Evolutionary conservation across 73 alveolate genomes (phyloP), one percentile per base, ranked within the genome.

Genomic region (Symbiodinium natans): DNA sequence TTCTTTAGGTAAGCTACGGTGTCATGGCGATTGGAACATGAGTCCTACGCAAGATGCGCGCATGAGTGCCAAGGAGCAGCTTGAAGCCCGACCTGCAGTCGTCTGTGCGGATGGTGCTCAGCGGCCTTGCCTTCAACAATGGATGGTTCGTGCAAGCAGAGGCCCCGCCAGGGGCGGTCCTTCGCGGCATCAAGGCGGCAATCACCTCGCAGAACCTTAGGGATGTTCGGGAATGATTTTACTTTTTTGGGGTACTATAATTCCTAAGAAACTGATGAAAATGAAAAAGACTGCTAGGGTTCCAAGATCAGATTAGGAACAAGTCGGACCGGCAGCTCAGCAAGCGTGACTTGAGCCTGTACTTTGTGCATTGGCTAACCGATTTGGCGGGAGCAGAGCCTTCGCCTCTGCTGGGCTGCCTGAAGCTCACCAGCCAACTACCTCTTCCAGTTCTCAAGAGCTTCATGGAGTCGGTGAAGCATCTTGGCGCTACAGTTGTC

Each of bases 121-220:
- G 95, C 33, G 95, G 95, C 15, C 43, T 88, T 85, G 95, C 95
- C 86, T 88, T 88, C 98, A 73, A 92, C 46, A 92, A 92, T 33
- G 98, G 98, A 31, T 92, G 98, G 98, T 92, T 92, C n/a, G 98
- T 92, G 8, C 98, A 92, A 27, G 98, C 98, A 33, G 98, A 92
- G 84, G 98, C 98, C 31, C 95, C 95, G 27, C 95, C 95, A 59
- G 94, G 95, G 59, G 95, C 95, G 8, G 95, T 88, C 40, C 71
- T 88, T 48, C 95, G 71, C 3, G 95, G 95, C 46, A 88, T 88
- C 46, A 88, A 88, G 86, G 95, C 95, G 0, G 95, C 95, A 39
- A 63, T 88, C 86, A 88, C 38, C 1, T 23, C 82, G 38, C 82
- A 63, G 82, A 63, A 23, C 68, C n/a, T n/a, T n/a, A n/a, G n/a